Conservation (phyloP, 2,329 filamentous ascomycete genomes). For the Diatrype stigma region DNA sequence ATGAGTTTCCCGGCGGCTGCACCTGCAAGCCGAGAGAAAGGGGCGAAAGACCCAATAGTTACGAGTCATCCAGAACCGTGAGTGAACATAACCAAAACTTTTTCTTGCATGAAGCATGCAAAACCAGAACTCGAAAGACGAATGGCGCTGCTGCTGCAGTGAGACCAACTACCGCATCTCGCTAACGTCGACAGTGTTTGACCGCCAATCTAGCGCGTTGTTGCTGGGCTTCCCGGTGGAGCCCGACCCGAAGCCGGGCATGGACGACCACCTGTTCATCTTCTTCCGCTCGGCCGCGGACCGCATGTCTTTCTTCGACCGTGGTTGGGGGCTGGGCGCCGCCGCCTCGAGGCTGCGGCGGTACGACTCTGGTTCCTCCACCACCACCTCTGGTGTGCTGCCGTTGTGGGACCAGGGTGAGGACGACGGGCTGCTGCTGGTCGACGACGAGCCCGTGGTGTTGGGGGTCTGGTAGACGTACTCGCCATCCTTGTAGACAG, state of each 20-base stretch:
- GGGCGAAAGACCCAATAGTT: no score
- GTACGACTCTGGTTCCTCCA: slow-evolving; percentile 2
- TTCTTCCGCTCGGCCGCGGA: slow-evolving; percentile 39
- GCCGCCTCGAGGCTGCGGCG: slow-evolving; percentile 23
- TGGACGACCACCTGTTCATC: slow-evolving; percentile 51
- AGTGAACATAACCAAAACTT: no score
- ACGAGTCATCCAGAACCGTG: no score
- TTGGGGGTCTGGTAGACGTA: slow-evolving; percentile 74
- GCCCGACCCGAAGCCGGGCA: slow-evolving; percentile 49
- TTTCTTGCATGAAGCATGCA: no score
- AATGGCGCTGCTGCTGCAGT: not conserved
- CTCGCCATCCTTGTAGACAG: slow-evolving; percentile 91
- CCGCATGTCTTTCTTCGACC: slow-evolving; percentile 24
- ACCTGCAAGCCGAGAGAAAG: no score
- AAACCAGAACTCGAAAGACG: no score
- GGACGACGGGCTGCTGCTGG: slow-evolving; percentile 29
- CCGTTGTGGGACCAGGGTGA: slow-evolving; percentile 12
- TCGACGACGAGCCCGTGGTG: slow-evolving; percentile 53
- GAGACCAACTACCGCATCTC: slow-evolving; percentile 14
- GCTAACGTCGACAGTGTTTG: slow-evolving; percentile 16
- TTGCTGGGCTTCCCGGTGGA: slow-evolving; percentile 22
- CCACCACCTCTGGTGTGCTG: slow-evolving; percentile 3
- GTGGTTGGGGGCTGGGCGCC: slow-evolving; percentile 16
- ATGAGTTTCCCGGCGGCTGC: no score
- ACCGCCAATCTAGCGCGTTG: slow-evolving; percentile 37